A percentile compares a stretch with the other conserved stretches of the same genome.
phyloP scores from a whole-genome alignment of 331 rosid species.

The Arachis monticola region DNA sequence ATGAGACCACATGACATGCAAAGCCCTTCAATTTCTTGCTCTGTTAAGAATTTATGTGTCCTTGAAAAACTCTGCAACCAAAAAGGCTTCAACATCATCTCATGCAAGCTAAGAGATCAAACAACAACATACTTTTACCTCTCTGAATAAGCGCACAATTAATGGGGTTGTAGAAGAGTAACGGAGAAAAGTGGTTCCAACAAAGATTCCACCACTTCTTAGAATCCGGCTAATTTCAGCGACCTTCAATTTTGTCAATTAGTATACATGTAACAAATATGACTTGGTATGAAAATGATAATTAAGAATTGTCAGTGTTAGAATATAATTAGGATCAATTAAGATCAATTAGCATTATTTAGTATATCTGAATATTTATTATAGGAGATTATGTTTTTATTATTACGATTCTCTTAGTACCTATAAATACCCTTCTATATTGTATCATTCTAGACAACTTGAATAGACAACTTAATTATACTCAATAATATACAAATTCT shows the following conservation, averaged over 20 bases:
- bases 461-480: no score
- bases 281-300: no score
- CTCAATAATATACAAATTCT: no score
- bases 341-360: no score
- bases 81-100: background rate
- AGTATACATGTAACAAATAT: no score
- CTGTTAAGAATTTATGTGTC: slow-evolving; percentile 46
- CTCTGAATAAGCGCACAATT: slow-evolving; percentile 48
- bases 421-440: no score
- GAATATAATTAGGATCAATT: no score
- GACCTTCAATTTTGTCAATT: slow-evolving; percentile 40
- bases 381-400: no score
- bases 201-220: slow-evolving; percentile 73
- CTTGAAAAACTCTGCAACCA: slow-evolving; percentile 46
- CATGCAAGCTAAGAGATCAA: slow-evolving; percentile 10
- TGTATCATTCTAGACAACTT: no score
- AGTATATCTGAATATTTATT: no score
- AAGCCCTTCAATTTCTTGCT: slow-evolving; percentile 60
- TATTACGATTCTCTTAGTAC: no score
- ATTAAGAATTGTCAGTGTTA: no score
- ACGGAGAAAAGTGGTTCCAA: slow-evolving; percentile 75
- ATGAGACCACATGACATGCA: slow-evolving; percentile 69
- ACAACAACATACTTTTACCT: slow-evolving; percentile 47
- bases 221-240: slow-evolving; percentile 66
- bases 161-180: slow-evolving; percentile 60